Evolutionary conservation across 2,329 filamentous ascomycete genomes (phyloP).

Genomic region (Plectosphaerella sp.): DNA sequence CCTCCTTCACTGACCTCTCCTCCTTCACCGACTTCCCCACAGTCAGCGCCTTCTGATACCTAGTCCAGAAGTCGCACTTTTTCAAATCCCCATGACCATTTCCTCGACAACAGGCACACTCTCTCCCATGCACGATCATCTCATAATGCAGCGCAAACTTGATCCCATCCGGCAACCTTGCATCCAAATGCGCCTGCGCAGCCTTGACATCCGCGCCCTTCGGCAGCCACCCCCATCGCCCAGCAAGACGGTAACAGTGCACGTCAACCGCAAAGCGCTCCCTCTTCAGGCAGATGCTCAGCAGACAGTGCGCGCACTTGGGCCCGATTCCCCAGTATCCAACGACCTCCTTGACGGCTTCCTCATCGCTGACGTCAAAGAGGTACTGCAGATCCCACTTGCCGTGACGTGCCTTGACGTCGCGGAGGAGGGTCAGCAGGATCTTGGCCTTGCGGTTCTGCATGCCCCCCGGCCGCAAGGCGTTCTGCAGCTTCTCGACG

Average conservation of each 20-base stretch:
- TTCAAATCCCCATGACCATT: no score
- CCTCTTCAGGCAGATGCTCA: constrained; percentile 3
- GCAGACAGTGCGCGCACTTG: constrained; percentile 2
- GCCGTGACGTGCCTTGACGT: constrained; percentile 2
- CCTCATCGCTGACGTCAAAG: constrained; percentile 2
- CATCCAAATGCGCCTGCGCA: constrained; percentile 1
- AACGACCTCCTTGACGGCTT: constrained; percentile 4
- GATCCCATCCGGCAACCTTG: neutral
- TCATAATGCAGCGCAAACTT: constrained; percentile 4
- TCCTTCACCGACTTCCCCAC: no score
- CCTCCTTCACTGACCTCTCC: no score
- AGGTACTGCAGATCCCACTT: constrained; percentile 5
- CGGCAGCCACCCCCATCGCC: constrained; percentile 2
- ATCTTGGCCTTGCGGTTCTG: constrained; percentile 6
- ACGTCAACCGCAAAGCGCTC: constrained; percentile 4
- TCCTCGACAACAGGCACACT: constrained; percentile 3
- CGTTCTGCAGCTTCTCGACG: constrained; percentile 1
- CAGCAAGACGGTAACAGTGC: constrained; percentile 2
- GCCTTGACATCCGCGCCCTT: neutral
- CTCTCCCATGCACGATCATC: constrained; percentile 1
- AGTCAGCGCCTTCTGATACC: no score
- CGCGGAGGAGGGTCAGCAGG: constrained; percentile 1
- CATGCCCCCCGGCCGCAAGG: constrained; percentile 3
- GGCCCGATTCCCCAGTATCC: constrained; percentile 4
- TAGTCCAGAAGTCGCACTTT: no score